A percentile compares a stretch with the other conserved stretches of the same genome.
phyloP scores from a whole-genome alignment of 2,329 filamentous ascomycete genomes.

The Pseudopithomyces maydicus region DNA sequence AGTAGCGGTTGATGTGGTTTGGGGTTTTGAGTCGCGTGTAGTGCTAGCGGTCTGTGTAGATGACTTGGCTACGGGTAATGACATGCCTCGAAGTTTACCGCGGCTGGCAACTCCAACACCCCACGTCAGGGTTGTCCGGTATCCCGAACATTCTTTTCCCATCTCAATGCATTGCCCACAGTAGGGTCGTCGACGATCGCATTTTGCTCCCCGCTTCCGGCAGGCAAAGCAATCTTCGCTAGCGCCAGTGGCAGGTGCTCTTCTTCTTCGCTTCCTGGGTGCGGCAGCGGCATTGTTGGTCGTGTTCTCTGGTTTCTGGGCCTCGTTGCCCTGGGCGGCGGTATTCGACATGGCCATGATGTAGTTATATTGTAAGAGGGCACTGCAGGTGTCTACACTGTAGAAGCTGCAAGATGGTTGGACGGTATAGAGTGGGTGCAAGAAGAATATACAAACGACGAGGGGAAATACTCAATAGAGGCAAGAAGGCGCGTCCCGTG shows the following conservation, averaged over 20 bases:
- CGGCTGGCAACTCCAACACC: slow-evolving; percentile 93
- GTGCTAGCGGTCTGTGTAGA: slow-evolving; percentile 30
- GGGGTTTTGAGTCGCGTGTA: slow-evolving; percentile 34
- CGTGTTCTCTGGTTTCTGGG: slow-evolving; percentile 36
- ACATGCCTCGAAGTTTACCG: slow-evolving; percentile 89
- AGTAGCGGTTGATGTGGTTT: slow-evolving; percentile 28
- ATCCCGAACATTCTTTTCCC: slow-evolving; percentile 91
- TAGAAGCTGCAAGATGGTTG: slow-evolving; percentile 39
- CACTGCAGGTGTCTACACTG: slow-evolving; percentile 31
- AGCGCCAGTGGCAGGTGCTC: slow-evolving; percentile 85
- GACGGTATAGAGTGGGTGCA: slow-evolving; percentile 8
- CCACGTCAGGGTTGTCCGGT: slow-evolving; percentile 97
- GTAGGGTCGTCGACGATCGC: slow-evolving; percentile 90
- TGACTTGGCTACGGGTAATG: slow-evolving; percentile 66
- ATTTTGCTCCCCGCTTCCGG: slow-evolving; percentile 80
- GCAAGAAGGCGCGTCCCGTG: slow-evolving; percentile 34
- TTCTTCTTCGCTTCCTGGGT: slow-evolving; percentile 74
- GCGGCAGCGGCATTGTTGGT: slow-evolving; percentile 36
- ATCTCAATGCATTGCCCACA: slow-evolving; percentile 93
- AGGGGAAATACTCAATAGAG: slow-evolving; percentile 8
- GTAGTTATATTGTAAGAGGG: slow-evolving; percentile 21
- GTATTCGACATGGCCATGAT: slow-evolving; percentile 42
- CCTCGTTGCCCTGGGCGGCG: slow-evolving; percentile 38
- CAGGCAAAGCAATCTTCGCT: slow-evolving; percentile 96
- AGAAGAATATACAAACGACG: slow-evolving; percentile 11